Conservation (phyloP, 73 alveolate genomes). For the Blepharisma stoltei region DNA sequence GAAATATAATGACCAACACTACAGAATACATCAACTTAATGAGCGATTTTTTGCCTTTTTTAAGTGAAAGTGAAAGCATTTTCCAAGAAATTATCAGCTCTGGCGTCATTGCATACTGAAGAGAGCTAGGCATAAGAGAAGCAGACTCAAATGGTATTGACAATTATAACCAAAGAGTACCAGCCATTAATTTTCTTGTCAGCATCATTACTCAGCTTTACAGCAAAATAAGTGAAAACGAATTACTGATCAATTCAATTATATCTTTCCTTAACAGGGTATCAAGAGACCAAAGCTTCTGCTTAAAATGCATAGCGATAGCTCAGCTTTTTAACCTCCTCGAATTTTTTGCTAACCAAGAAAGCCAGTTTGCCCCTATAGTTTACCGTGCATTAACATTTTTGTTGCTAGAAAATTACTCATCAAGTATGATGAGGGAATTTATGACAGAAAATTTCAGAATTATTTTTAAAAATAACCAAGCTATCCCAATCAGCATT, state of each 20-base stretch:
- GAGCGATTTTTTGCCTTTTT: slow-evolving; percentile 30
- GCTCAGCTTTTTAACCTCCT: slow-evolving; percentile 45
- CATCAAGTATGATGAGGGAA: slow-evolving; percentile 74
- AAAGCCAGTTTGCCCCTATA: slow-evolving; percentile 79
- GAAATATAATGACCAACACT: slow-evolving; percentile 16
- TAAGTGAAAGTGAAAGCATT: slow-evolving; percentile 23
- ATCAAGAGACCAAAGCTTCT: slow-evolving; percentile 43
- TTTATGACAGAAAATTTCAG: slow-evolving; percentile 68
- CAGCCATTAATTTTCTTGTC: slow-evolving; percentile 48
- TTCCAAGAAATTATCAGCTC: slow-evolving; percentile 35
- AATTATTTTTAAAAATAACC: slow-evolving; percentile 49
- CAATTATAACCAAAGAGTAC: slow-evolving; percentile 32
- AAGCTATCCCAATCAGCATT: slow-evolving; percentile 83
- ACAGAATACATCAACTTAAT: slow-evolving; percentile 24
- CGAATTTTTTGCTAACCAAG: slow-evolving; percentile 54
- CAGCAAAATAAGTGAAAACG: slow-evolving; percentile 29
- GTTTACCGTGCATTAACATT: slow-evolving; percentile 77
- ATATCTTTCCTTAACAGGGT: slow-evolving; percentile 43
- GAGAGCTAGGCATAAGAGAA: slow-evolving; percentile 34
- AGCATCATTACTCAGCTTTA: slow-evolving; percentile 45
- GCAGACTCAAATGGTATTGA: slow-evolving; percentile 40
- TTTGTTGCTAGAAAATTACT: slow-evolving; percentile 73
- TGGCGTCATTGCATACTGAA: slow-evolving; percentile 50
- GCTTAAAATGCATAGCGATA: slow-evolving; percentile 34
- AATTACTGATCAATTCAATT: slow-evolving; percentile 29